phyloP scores from a whole-genome alignment of 805 yeast species.

The Suhomyces pyralidae region DNA sequence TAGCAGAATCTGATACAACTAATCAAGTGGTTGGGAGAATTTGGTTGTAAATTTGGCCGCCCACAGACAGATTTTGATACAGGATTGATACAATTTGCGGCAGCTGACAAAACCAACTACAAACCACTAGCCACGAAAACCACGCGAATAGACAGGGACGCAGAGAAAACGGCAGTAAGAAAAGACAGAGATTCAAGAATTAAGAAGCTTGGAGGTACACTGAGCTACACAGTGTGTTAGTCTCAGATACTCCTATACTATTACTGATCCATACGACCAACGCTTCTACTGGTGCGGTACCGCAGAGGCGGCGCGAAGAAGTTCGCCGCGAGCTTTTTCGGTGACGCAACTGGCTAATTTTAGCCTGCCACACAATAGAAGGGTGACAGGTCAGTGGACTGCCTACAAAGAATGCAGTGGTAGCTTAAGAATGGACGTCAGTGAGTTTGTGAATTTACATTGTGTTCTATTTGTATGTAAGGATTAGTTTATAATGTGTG shows the following conservation, averaged over 20 bases:
- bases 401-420: background rate
- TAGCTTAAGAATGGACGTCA: too few species aligned
- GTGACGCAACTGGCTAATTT: background rate
- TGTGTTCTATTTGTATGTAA: too few species aligned
- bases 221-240: too few species aligned
- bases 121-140: background rate
- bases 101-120: background rate
- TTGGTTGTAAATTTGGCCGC: background rate
- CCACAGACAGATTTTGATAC: background rate
- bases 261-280: background rate
- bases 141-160: background rate
- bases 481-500: too few species aligned
- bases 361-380: background rate
- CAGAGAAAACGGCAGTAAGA: too few species aligned
- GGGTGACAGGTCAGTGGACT: background rate
- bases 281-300: background rate
- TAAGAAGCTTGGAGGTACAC: too few species aligned
- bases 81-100: background rate
- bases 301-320: background rate
- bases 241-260: too few species aligned
- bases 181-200: too few species aligned
- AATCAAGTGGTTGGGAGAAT: background rate
- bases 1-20: background rate
- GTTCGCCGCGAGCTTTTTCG: background rate
- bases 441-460: too few species aligned